phyloP scores from a whole-genome alignment of 192 early-diverging fungal species.

The Coemansia sp. region DNA sequence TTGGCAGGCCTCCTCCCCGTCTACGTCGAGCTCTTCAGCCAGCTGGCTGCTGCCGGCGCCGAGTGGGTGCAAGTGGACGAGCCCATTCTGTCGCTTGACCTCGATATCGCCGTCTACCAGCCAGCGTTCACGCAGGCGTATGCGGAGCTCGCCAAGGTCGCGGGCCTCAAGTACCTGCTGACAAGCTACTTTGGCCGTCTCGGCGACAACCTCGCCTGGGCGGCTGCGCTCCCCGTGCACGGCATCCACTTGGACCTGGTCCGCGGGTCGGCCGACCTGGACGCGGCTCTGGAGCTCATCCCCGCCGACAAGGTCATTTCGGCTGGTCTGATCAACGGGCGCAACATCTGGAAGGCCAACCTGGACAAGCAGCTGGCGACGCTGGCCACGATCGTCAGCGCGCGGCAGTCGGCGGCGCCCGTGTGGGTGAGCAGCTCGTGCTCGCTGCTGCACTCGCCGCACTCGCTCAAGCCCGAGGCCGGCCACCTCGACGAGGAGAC shows the following conservation, averaged over 20 bases:
- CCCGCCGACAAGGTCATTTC: constrained; percentile 74
- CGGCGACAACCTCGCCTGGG: constrained; percentile 70
- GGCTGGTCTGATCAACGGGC: constrained; percentile 93
- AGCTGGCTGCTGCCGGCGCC: constrained; percentile 85
- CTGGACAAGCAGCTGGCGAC: constrained; percentile 69
- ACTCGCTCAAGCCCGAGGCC: constrained; percentile 77
- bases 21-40: constrained; percentile 76
- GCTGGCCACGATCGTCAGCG: constrained; percentile 66
- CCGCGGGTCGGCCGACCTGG: constrained; percentile 79
- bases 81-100: constrained; percentile 79
- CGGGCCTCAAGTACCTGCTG: constrained; percentile 64
- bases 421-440: constrained; percentile 86
- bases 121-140: constrained; percentile 59
- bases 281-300: constrained; percentile 66
- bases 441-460: constrained; percentile 91
- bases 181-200: constrained; percentile 95
- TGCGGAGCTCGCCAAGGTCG: constrained; percentile 32
- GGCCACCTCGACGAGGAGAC: constrained; percentile 79
- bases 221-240: constrained; percentile 75
- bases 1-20: constrained; percentile 78
- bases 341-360: constrained; percentile 98
- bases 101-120: constrained; percentile 87
- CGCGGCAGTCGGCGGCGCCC: constrained; percentile 60
- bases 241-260: constrained; percentile 93
- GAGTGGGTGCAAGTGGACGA: constrained; percentile 97